These are phyloP conservation scores for Trichosporon faecale DNA, from an alignment of 1,284 basidiomycete species.

Conservation along the genomic window DNA sequence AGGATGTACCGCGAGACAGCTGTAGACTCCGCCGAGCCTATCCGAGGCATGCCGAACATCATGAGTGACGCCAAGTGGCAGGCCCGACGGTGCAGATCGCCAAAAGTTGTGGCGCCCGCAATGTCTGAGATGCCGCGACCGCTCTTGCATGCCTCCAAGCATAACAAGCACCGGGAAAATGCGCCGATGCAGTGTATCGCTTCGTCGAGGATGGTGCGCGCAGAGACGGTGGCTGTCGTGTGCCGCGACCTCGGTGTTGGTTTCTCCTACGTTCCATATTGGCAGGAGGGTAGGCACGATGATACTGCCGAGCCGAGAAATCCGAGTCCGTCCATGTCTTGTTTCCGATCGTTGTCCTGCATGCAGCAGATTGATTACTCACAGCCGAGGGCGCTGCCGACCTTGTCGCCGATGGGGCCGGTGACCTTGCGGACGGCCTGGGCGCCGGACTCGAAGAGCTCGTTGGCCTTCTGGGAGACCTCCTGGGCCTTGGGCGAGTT, in stretches of 20 bases:
- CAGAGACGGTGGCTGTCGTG: background rate
- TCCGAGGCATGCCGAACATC: background rate
- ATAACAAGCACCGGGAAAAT: background rate
- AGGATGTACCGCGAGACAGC: too few relatives aligned
- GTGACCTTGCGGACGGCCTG: slow-evolving; percentile 45
- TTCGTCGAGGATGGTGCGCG: background rate
- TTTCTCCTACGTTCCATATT: slow-evolving; percentile 1
- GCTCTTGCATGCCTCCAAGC: background rate
- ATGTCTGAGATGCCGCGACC: background rate
- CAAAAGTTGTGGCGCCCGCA: background rate
- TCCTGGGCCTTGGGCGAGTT: slow-evolving; percentile 10
- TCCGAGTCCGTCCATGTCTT: background rate
- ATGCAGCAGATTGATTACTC: slow-evolving; percentile 27
- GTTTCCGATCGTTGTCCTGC: background rate
- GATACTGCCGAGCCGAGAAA: slow-evolving; percentile 6
- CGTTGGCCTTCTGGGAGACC: slow-evolving; percentile 16
- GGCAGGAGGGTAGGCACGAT: background rate
- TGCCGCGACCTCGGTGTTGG: background rate
- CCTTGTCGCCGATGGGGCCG: slow-evolving; percentile 49
- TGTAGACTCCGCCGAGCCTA: background rate
- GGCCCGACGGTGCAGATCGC: background rate
- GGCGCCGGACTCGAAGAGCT: slow-evolving; percentile 35
- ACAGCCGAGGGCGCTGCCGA: slow-evolving; percentile 49
- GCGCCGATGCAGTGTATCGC: background rate
- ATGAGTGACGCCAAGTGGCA: background rate